Conservation (phyloP, 2,329 filamentous ascomycete species). For the Phymatotrichopsis omnivora region DNA sequence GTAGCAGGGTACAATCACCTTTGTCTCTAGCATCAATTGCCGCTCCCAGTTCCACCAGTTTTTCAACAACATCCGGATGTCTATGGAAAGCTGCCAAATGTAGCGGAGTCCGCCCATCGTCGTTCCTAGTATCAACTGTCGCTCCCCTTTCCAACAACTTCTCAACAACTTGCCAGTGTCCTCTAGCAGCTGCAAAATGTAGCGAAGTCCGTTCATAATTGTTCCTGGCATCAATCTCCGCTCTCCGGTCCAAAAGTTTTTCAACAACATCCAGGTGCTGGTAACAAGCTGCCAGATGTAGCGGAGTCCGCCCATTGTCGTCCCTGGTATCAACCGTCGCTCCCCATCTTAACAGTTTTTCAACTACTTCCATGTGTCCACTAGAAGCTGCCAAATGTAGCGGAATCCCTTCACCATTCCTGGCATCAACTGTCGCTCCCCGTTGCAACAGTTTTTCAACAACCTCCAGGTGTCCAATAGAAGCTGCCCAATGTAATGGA, state of each 20-base stretch:
- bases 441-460: no score
- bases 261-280: conserved; percentile 10
- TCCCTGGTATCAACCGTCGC: conserved; percentile 6
- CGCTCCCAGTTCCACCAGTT: conserved; percentile 23
- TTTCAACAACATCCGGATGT: conserved; percentile 9
- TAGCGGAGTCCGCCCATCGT: conserved; percentile 9
- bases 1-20: conserved; percentile 9
- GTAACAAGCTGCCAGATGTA: conserved; percentile 16
- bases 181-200: conserved; percentile 20
- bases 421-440: no score
- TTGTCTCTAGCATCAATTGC: conserved; percentile 6
- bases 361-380: conserved; percentile 8
- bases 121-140: conserved; percentile 6
- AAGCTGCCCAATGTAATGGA: conserved; percentile 22
- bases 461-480: no score
- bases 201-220: conserved; percentile 16
- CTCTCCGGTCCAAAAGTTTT: conserved; percentile 11
- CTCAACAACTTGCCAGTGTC: conserved; percentile 12
- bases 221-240: conserved; percentile 8
- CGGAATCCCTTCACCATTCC: no score
- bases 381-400: conserved; percentile 19
- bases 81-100: conserved; percentile 9
- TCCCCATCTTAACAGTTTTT: conserved; percentile 11
- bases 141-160: conserved; percentile 22
- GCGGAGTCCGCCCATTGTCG: conserved; percentile 13